phyloP scores from a whole-genome alignment of 2,329 filamentous ascomycete genomes.

The Alternaria hordeiaustralica region DNA sequence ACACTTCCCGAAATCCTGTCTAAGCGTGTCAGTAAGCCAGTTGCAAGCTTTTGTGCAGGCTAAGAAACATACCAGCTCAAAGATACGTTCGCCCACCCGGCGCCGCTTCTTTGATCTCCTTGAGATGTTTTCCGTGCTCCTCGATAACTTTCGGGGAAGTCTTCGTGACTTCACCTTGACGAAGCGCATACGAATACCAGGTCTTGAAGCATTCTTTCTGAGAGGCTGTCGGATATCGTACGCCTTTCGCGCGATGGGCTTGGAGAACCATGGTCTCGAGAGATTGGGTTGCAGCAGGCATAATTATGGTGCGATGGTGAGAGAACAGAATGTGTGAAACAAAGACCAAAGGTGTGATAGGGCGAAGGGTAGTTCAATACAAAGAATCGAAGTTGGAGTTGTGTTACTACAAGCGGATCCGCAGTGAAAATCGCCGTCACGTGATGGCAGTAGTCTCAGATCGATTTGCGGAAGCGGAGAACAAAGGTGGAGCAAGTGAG shows the following conservation, averaged over 20 bases:
- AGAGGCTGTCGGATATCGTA: conserved; percentile 37
- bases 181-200: conserved; percentile 46
- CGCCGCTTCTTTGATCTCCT: conserved; percentile 29
- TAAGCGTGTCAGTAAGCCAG: neutral
- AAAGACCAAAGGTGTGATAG: too few species aligned
- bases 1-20: fast-evolving
- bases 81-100: conserved; percentile 42
- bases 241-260: conserved; percentile 45
- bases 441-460: neutral
- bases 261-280: conserved; percentile 42
- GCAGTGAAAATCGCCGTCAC: conserved; percentile 2
- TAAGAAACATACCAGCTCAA: conserved; percentile 11
- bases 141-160: conserved; percentile 21
- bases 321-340: neutral
- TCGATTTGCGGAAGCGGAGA: neutral
- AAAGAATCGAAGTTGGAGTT: neutral
- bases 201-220: conserved; percentile 47
- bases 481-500: neutral
- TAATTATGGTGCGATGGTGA: conserved; percentile 8
- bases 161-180: conserved; percentile 31
- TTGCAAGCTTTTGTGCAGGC: neutral
- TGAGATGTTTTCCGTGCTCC: conserved; percentile 35
- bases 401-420: neutral
- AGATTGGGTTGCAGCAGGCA: conserved; percentile 37
- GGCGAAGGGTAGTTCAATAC: too few species aligned